Percentiles rank a stretch among this genome's conserved stretches.
Conservation (phyloP, 129 eudicot genomes). For the Heracleum sosnowskyi region DNA sequence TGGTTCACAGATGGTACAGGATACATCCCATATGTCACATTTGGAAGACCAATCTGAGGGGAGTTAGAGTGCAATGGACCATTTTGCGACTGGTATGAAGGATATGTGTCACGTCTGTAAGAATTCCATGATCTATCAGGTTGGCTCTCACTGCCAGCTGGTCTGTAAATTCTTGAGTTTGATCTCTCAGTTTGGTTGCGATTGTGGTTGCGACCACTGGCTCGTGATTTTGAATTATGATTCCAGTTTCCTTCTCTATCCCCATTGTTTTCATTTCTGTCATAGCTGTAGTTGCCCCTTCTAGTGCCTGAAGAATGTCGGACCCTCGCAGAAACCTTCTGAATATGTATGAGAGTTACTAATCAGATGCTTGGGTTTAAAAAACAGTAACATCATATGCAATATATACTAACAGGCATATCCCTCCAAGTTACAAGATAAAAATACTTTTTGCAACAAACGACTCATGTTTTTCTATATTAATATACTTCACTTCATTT, state of each 20-base stretch:
- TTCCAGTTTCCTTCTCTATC: conserved; percentile 89
- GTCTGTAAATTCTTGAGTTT: conserved; percentile 46
- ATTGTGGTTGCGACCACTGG: conserved; percentile 40
- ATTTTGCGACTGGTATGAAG: conserved; percentile 59
- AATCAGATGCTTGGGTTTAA: neutral
- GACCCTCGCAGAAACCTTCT: conserved; percentile 70
- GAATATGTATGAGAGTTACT: conserved; percentile 9
- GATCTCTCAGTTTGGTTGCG: conserved; percentile 65
- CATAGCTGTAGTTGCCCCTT: conserved; percentile 67
- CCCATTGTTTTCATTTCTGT: conserved; percentile 53
- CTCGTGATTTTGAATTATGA: conserved; percentile 48
- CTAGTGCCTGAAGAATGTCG: conserved; percentile 53
- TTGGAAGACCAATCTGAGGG: conserved; percentile 46
- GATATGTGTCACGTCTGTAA: conserved; percentile 38
- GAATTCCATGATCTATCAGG: conserved; percentile 54
- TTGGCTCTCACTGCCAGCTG: conserved; percentile 40
- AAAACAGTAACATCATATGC: neutral
- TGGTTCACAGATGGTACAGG: conserved; percentile 35
- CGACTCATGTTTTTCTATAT: neutral
- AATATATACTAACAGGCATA: neutral
- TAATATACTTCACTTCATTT: neutral
- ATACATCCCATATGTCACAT: conserved; percentile 56
- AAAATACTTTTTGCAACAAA: neutral
- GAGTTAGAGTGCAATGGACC: conserved; percentile 46
- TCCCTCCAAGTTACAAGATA: neutral